Evolutionary conservation across 2,329 filamentous ascomycete species (phyloP).

Genomic region (Penicillium sp.): DNA sequence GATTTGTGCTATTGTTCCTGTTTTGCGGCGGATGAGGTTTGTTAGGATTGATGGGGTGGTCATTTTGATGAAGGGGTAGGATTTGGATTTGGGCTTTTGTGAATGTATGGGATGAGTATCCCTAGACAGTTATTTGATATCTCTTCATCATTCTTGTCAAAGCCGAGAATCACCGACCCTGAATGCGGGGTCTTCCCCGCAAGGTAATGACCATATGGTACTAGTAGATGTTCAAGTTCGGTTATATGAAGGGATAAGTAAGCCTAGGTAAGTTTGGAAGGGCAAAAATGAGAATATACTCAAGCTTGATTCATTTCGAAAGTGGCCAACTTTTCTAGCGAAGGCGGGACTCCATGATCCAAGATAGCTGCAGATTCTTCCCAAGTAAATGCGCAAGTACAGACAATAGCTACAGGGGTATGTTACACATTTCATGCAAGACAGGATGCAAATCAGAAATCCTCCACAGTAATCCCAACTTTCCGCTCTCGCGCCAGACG

Average conservation of each 20-base stretch:
- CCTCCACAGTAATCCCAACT: slow-evolving; percentile 55
- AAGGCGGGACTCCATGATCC: too few species aligned
- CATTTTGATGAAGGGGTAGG: neutral
- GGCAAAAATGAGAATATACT: too few species aligned
- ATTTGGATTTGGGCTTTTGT: neutral
- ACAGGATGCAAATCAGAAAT: slow-evolving; percentile 38
- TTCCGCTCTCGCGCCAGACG: slow-evolving; percentile 58
- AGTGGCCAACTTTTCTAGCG: too few species aligned
- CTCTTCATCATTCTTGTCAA: neutral
- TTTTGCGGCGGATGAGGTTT: slow-evolving; percentile 14
- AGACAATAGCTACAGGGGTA: too few species aligned
- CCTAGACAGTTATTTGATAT: neutral
- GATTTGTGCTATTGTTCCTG: slow-evolving; percentile 27
- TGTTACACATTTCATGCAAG: slow-evolving; percentile 9
- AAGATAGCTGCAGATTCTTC: too few species aligned
- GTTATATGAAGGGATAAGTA: neutral
- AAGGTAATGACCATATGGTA: neutral
- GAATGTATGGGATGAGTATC: neutral
- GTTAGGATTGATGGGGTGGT: slow-evolving; percentile 17
- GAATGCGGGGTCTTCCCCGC: slow-evolving; percentile 13
- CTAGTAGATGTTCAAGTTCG: neutral
- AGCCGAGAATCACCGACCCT: slow-evolving; percentile 17
- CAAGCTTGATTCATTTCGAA: too few species aligned
- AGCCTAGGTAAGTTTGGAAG: too few species aligned
- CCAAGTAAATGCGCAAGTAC: too few species aligned